These are phyloP conservation scores for Hanseniaspora occidentalis DNA, from an alignment of 805 yeast genomes.

Conservation along the genomic window DNA sequence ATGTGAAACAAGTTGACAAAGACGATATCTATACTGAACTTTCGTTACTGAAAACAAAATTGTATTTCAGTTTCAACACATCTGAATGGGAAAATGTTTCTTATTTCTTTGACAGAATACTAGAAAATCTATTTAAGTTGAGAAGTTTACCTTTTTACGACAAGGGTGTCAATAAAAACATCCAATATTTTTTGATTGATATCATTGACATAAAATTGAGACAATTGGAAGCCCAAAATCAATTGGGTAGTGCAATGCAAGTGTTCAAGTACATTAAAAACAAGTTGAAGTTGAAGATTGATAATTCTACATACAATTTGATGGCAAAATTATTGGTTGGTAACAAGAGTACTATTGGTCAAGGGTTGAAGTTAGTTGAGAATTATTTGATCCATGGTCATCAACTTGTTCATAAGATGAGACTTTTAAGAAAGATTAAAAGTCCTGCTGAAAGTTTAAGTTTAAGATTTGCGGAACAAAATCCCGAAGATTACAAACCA, in stretches of 20 bases:
- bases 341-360: constrained; percentile 18
- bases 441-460: constrained; percentile 2
- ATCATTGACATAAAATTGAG: constrained; percentile 15
- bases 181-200: constrained; percentile 13
- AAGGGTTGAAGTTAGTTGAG: constrained; percentile 21
- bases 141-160: constrained; percentile 13
- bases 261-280: not conserved
- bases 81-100: constrained; percentile 23
- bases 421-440: constrained; percentile 11
- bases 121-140: constrained; percentile 11
- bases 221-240: constrained; percentile 11
- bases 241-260: constrained; percentile 12
- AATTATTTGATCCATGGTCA: constrained; percentile 27
- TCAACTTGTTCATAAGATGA: constrained; percentile 18
- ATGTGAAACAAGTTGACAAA: constrained; percentile 13
- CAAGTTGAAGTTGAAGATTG: constrained; percentile 19
- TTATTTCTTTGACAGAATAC: constrained; percentile 12
- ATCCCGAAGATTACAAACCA: constrained; percentile 18
- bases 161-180: constrained; percentile 12
- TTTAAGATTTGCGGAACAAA: constrained; percentile 9
- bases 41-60: not conserved
- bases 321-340: constrained; percentile 17
- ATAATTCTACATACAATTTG: constrained; percentile 23
- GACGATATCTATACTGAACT: not conserved
- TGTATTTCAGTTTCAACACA: constrained; percentile 9